Conservation (phyloP, 1,284 basidiomycete species). For the Leccinum subrobustum region DNA sequence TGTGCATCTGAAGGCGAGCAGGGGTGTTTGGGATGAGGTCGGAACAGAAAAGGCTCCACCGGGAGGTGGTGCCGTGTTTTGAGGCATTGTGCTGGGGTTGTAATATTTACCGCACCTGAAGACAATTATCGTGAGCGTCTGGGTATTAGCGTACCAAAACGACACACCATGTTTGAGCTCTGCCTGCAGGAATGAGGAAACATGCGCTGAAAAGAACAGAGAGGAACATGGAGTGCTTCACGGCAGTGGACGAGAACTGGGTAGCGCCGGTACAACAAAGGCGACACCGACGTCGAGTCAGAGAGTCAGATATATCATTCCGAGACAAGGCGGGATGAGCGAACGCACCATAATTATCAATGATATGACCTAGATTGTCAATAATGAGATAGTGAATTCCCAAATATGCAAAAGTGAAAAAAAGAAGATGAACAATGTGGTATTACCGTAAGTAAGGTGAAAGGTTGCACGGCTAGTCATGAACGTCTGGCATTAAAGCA, state of each 20-base stretch:
- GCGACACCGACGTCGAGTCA: not conserved
- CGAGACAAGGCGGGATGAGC: not conserved
- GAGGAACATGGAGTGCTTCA: constrained; percentile 13
- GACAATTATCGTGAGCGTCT: not conserved
- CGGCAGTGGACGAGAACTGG: not conserved
- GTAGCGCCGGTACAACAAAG: not conserved
- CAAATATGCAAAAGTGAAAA: not conserved
- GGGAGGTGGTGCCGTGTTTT: constrained; percentile 21
- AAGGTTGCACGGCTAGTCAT: not conserved
- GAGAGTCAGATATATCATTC: not conserved
- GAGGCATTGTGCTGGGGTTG: constrained; percentile 25
- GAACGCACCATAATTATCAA: constrained; percentile 6
- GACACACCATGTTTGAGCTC: constrained; percentile 36
- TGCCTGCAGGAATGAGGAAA: constrained; percentile 17
- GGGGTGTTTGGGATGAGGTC: constrained; percentile 19
- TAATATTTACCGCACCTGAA: constrained; percentile 34
- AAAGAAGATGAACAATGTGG: not conserved
- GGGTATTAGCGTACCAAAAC: not conserved
- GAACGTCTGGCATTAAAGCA: not conserved
- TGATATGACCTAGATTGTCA: not conserved
- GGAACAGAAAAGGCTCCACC: constrained; percentile 26
- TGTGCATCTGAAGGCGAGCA: constrained; percentile 30
- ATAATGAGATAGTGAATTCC: not conserved
- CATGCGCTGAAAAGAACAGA: constrained; percentile 13
- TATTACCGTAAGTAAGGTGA: constrained; percentile 4